Evolutionary conservation across 345 rosid species (phyloP).

Genomic region (Pistacia atlantica): DNA sequence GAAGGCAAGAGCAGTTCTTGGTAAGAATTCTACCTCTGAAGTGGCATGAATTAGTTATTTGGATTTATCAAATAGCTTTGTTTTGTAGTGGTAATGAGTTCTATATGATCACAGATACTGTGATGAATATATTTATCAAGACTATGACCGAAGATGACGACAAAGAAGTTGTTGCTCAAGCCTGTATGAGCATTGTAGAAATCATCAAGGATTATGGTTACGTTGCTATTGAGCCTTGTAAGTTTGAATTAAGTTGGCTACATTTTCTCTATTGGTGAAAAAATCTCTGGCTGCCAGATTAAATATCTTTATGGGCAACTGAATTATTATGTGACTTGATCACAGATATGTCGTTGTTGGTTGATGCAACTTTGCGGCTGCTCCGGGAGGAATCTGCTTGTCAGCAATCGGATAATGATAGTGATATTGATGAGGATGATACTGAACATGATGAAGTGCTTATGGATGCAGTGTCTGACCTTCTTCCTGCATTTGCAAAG

Average conservation of each 20-base stretch:
- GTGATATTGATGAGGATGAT: conserved; percentile 79
- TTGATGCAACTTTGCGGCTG: conserved; percentile 72
- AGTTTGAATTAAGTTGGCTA: conserved; percentile 33
- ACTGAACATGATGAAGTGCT: conserved; percentile 88
- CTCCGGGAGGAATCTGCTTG: conserved; percentile 90
- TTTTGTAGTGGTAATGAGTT: conserved; percentile 19
- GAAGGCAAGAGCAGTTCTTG: conserved; percentile 78
- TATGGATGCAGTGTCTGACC: conserved; percentile 98
- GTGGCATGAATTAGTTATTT: conserved; percentile 4
- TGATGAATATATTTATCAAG: conserved; percentile 77
- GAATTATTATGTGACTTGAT: conserved; percentile 26
- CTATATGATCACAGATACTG: conserved; percentile 55
- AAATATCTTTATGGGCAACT: conserved; percentile 15
- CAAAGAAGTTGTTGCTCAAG: conserved; percentile 97
- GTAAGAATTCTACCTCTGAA: conserved; percentile 37
- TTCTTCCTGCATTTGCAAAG: conserved; percentile 98
- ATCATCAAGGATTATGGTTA: conserved; percentile 87
- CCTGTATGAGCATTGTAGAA: conserved; percentile 85
- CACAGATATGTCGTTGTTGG: conserved; percentile 77
- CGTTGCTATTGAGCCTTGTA: conserved; percentile 80
- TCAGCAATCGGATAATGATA: conserved; percentile 72
- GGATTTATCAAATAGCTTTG: not conserved
- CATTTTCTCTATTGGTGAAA: not conserved
- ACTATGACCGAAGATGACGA: conserved; percentile 92
- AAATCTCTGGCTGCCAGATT: conserved; percentile 9